These are phyloP conservation scores for Aleurites moluccanus DNA, from an alignment of 441 rosid species.

Conservation along the genomic window DNA sequence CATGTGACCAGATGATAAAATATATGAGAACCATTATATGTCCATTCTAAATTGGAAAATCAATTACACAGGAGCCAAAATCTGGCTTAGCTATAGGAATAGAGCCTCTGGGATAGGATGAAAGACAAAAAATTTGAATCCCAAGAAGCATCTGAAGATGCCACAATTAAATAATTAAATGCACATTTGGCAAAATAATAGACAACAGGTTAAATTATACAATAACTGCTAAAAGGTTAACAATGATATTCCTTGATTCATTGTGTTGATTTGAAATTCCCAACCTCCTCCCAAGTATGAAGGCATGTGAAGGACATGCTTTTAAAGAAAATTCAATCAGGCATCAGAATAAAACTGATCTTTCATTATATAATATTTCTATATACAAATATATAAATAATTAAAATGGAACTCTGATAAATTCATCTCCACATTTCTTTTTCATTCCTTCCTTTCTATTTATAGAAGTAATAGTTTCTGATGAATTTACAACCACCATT, in stretches of 20 bases:
- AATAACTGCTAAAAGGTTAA: neutral
- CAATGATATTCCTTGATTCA: neutral
- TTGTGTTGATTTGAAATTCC: neutral
- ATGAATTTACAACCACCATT: neutral
- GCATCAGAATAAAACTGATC: neutral
- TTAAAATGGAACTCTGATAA: neutral
- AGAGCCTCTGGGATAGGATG: neutral
- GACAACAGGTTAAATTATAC: neutral
- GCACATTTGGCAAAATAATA: neutral
- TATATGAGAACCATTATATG: neutral
- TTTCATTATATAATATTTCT: neutral
- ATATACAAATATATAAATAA: neutral
- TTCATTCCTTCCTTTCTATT: neutral
- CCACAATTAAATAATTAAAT: neutral
- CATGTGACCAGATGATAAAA: neutral
- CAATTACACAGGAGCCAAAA: neutral
- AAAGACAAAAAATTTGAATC: neutral
- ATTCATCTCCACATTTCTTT: neutral
- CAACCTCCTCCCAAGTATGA: neutral
- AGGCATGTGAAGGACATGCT: neutral
- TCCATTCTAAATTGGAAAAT: neutral
- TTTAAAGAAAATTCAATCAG: neutral
- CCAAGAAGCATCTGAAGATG: neutral
- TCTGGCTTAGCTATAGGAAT: neutral
- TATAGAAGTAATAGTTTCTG: neutral